Evolutionary conservation across 208 protist genomes (phyloP).

Genomic region (Wallacemonas sp.): DNA sequence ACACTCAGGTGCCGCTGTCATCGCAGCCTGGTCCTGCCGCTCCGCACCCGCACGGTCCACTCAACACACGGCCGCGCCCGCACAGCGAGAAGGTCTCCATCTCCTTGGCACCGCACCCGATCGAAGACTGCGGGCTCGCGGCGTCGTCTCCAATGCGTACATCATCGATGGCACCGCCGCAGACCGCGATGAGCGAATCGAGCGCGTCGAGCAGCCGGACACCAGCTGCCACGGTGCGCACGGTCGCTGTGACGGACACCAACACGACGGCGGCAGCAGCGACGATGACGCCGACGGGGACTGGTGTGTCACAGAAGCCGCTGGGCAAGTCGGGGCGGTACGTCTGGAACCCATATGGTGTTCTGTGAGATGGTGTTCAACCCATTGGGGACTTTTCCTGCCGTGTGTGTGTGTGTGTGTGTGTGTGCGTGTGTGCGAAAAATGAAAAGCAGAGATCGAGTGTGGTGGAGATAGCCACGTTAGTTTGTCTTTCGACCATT

Average conservation of each 20-base stretch:
- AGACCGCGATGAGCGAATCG: too few relatives aligned
- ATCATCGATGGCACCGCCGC: too few relatives aligned
- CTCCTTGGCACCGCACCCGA: too few relatives aligned
- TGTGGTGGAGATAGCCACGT: too few relatives aligned
- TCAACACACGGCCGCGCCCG: background rate
- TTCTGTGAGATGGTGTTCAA: background rate
- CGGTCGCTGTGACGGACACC: background rate
- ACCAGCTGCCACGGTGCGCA: background rate
- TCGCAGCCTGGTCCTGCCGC: too few relatives aligned
- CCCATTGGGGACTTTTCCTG: background rate
- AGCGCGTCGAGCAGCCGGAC: too few relatives aligned
- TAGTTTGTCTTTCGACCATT: too few relatives aligned
- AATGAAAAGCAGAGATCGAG: too few relatives aligned
- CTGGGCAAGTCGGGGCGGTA: constrained; percentile 1
- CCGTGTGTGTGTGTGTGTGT: background rate
- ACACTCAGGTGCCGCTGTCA: too few relatives aligned
- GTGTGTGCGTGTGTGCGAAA: background rate
- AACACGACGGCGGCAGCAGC: background rate
- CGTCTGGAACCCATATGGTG: constrained; percentile 8
- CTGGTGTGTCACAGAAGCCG: background rate
- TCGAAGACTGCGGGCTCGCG: background rate
- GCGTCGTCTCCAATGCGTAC: constrained; percentile 3
- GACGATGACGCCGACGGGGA: background rate
- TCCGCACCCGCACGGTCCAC: too few relatives aligned
- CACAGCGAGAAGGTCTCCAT: too few relatives aligned